phyloP scores from a whole-genome alignment of 768 basidiomycete genomes.

The Neoboletus subvelutipes region DNA sequence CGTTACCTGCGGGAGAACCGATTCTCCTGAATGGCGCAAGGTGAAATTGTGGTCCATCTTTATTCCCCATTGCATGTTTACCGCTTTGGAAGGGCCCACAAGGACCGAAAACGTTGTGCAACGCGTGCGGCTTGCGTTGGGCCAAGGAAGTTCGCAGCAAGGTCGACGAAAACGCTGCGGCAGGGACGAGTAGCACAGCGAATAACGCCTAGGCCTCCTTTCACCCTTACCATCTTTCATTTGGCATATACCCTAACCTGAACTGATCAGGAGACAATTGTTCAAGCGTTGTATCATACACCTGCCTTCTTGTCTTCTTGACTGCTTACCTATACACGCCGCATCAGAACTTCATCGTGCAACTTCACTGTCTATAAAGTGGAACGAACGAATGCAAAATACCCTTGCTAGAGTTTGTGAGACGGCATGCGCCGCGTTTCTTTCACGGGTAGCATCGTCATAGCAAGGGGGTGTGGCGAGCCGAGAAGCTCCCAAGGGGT shows the following conservation, averaged over 20 bases:
- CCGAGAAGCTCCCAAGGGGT: no score
- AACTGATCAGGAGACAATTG: constrained; percentile 9
- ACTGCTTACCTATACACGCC: constrained; percentile 3
- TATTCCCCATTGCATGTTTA: constrained; percentile 18
- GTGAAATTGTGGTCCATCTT: constrained; percentile 32
- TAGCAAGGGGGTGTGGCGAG: no score
- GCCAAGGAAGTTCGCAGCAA: constrained; percentile 67
- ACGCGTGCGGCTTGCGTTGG: constrained; percentile 94
- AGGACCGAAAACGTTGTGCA: constrained; percentile 97
- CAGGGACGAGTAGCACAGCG: constrained; percentile 21
- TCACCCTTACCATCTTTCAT: not conserved
- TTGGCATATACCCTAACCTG: constrained; percentile 5
- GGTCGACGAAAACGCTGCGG: constrained; percentile 34
- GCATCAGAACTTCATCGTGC: constrained; percentile 7
- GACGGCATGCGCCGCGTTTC: constrained; percentile 3
- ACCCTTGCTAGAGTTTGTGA: constrained; percentile 3
- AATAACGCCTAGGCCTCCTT: constrained; percentile 16
- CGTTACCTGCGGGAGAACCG: constrained; percentile 89
- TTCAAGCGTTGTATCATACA: constrained; percentile 4
- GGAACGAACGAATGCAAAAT: constrained; percentile 5
- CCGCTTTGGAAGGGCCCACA: constrained; percentile 65
- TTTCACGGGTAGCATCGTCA: constrained; percentile 6
- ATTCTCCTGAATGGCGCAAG: constrained; percentile 98
- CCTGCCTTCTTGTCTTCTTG: constrained; percentile 20
- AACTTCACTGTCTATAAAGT: constrained; percentile 6